phyloP scores from a whole-genome alignment of 2,329 filamentous ascomycete species.

The Fusarium napiforme region DNA sequence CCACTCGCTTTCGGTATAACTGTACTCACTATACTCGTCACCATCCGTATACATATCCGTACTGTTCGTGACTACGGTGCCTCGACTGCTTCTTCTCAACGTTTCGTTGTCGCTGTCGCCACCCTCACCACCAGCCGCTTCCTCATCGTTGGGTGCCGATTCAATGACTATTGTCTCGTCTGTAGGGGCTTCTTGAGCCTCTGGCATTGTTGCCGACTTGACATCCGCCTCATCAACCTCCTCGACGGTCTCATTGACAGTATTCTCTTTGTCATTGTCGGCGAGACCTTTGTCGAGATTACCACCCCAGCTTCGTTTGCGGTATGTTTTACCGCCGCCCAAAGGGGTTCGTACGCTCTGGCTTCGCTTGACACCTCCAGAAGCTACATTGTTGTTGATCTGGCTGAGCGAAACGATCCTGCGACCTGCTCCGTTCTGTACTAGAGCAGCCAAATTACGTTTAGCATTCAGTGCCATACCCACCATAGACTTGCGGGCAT shows the following conservation, averaged over 20 bases:
- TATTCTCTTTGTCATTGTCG: constrained; percentile 71
- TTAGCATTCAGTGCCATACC: constrained; percentile 66
- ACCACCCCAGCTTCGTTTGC: constrained; percentile 78
- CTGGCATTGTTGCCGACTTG: constrained; percentile 29
- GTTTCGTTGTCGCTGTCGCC: constrained; percentile 63
- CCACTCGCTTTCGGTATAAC: constrained; percentile 60
- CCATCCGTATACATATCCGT: constrained; percentile 52
- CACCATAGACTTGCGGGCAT: constrained; percentile 53
- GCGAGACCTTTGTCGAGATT: constrained; percentile 60
- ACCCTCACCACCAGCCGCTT: constrained; percentile 36
- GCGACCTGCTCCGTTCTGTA: constrained; percentile 68
- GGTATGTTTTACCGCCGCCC: constrained; percentile 55
- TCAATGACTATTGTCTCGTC: constrained; percentile 44
- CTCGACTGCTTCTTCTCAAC: constrained; percentile 60
- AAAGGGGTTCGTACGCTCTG: constrained; percentile 78
- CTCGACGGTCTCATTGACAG: constrained; percentile 71
- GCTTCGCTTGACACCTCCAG: constrained; percentile 76
- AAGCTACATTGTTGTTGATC: constrained; percentile 79
- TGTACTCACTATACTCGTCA: constrained; percentile 54
- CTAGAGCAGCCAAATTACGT: constrained; percentile 58
- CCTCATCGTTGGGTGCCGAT: constrained; percentile 34
- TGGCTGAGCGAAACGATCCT: constrained; percentile 92
- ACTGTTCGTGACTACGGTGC: constrained; percentile 58
- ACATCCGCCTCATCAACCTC: constrained; percentile 56
- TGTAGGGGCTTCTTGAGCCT: constrained; percentile 31